phyloP scores from a whole-genome alignment of 2,329 filamentous ascomycete species.

The Xylaria sp. region DNA sequence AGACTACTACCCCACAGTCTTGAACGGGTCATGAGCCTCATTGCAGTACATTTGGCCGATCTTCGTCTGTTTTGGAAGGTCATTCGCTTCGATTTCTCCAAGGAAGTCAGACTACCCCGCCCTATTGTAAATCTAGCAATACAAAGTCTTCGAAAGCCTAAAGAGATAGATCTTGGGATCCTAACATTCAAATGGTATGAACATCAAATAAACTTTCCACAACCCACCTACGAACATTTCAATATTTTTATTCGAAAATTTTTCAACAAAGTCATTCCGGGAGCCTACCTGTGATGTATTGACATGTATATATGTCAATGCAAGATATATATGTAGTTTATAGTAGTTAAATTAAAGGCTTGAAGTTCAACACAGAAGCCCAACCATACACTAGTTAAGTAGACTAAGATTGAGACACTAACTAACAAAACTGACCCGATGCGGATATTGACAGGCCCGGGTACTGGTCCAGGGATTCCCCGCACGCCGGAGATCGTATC shows the following conservation, averaged over 20 bases:
- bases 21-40: constrained; percentile 33
- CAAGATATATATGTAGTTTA: not conserved
- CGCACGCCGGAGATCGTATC: constrained; percentile 27
- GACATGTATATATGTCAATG: not conserved
- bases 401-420: not conserved
- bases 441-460: not conserved
- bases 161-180: not conserved
- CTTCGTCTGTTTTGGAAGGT: constrained; percentile 34
- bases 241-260: not conserved
- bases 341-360: not conserved
- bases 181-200: not conserved
- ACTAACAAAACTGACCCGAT: not conserved
- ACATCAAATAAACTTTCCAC: not conserved
- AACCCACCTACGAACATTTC: not conserved
- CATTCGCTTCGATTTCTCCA: not conserved
- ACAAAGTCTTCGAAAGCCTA: not conserved
- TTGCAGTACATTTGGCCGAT: constrained; percentile 24
- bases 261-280: not conserved
- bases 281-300: not conserved
- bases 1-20: constrained; percentile 27
- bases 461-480: constrained; percentile 32
- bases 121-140: not conserved
- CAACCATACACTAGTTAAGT: too few species aligned
- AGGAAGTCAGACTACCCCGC: not conserved
- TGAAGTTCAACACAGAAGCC: not conserved